Base-by-base conservation (phyloP, 2,329 filamentous ascomycete species). In the Chrysosporium keratinophilum region DNA sequence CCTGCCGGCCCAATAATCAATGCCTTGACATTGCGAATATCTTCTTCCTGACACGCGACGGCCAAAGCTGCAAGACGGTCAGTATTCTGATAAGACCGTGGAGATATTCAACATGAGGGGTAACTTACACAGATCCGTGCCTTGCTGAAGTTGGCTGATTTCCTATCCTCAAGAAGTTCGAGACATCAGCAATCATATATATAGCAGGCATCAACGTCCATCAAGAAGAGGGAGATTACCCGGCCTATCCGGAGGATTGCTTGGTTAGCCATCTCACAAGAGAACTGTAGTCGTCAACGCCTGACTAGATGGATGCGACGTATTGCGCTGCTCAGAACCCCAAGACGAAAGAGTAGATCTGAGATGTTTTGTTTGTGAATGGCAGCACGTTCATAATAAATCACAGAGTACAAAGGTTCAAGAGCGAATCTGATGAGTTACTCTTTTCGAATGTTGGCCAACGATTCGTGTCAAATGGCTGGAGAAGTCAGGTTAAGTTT, bases 1-100 rank as follows among this genome's bases (percentile, higher is more conserved):
- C 93, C 90, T 59, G 91, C 88, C 20, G 93, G 91, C 0, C 93
- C 93, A 60, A 97, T 82, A 63, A 97, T 91, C 59, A 97, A 71
- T 47, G 90, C 88, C 66, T 83, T 85, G 48, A 97, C 84, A 66
- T 88, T 85, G 53, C 90, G 85, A 57, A 97, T 87, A 69, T 98
- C 89, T 61, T 83, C 78, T 70, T 97, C 93, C 50, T 86, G 79
- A 66, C 87, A 95, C 54, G 87, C 86, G 47, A 96, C 89, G 10
- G 88, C 88, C 58, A 97, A 79, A 31, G 90, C 88, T 90, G 57
- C 19, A 50, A 31, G 14, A 31, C 5, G 9, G n/a, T 39, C 34
- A 52, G 34, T 40, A 12, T n/a, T 37, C 20, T 49, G 44, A 33
- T 49, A 12, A n/a, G 20, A 47, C 61, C 45, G 63, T 59, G 52